phyloP scores from a whole-genome alignment of 176 grass and related monocot genomes.

The Dendrocalamus sinicus region DNA sequence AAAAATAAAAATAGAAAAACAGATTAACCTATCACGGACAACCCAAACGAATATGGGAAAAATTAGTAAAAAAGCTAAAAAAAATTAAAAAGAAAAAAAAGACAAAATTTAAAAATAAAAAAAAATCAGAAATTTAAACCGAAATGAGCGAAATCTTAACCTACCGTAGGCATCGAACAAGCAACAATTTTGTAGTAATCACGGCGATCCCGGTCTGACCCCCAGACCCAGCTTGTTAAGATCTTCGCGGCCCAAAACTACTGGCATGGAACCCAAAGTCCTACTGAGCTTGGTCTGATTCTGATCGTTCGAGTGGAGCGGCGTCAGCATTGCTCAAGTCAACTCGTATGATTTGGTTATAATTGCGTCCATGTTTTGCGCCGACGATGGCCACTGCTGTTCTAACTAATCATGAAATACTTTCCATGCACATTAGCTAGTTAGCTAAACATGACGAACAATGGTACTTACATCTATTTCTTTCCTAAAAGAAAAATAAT shows the following conservation, averaged over 20 bases:
- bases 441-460: not conserved
- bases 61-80: too few relatives aligned
- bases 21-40: too few relatives aligned
- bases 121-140: too few relatives aligned
- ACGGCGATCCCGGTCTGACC: not conserved
- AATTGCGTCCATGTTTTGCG: conserved; percentile 8
- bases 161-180: not conserved
- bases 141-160: too few relatives aligned
- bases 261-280: not conserved
- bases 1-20: too few relatives aligned
- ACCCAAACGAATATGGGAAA: too few relatives aligned
- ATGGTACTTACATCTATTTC: not conserved
- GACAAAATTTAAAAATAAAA: too few relatives aligned
- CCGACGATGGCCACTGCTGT: not conserved
- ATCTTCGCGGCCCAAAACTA: conserved; percentile 1
- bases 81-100: too few relatives aligned
- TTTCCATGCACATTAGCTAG: not conserved
- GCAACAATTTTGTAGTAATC: not conserved
- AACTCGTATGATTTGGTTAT: conserved; percentile 21
- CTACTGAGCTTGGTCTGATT: not conserved
- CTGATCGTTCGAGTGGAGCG: not conserved
- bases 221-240: not conserved
- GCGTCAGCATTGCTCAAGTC: not conserved
- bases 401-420: not conserved
- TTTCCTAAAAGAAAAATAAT: not conserved